These are phyloP conservation scores for Trichoderma brevicompactum DNA, from an alignment of 2,329 filamentous ascomycete genomes.

Conservation along the genomic window DNA sequence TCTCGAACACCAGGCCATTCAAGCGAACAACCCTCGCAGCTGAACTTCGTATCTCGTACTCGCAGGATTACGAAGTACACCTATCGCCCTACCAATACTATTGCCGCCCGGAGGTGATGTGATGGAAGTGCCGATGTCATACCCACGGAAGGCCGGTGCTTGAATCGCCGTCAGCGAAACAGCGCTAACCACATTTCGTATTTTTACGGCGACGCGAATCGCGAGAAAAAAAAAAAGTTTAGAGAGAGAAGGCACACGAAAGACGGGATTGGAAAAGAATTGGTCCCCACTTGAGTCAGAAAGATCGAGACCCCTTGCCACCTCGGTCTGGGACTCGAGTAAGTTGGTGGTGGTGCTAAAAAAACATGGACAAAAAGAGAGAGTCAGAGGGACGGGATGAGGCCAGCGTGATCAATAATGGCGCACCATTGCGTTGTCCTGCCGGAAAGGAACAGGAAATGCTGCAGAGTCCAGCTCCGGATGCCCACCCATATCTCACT, in stretches of 20 bases:
- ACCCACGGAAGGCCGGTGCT: constrained; percentile 11
- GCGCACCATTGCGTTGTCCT: constrained; percentile 4
- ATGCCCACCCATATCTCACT: too few relatives aligned
- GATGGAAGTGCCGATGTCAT: neutral
- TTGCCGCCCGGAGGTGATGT: neutral
- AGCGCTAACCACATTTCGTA: constrained; percentile 9
- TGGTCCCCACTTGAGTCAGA: too few relatives aligned
- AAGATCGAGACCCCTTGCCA: constrained; percentile 8
- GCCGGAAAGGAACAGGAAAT: too few relatives aligned
- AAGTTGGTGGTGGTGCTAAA: constrained; percentile 1
- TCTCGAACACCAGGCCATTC: neutral
- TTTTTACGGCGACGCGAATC: constrained; percentile 20
- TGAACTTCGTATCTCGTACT: neutral
- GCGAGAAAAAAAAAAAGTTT: constrained; percentile 5
- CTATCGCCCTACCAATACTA: too few relatives aligned
- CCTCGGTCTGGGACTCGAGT: constrained; percentile 17
- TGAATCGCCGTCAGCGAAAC: constrained; percentile 12
- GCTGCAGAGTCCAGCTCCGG: too few relatives aligned
- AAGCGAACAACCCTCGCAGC: neutral
- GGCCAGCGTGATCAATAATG: constrained; percentile 16
- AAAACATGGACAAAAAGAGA: neutral
- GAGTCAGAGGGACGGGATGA: neutral
- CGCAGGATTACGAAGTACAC: neutral
- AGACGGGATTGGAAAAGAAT: neutral
- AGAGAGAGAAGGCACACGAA: neutral